phyloP scores from a whole-genome alignment of 306 rosid genomes.

The Prunus mume region DNA sequence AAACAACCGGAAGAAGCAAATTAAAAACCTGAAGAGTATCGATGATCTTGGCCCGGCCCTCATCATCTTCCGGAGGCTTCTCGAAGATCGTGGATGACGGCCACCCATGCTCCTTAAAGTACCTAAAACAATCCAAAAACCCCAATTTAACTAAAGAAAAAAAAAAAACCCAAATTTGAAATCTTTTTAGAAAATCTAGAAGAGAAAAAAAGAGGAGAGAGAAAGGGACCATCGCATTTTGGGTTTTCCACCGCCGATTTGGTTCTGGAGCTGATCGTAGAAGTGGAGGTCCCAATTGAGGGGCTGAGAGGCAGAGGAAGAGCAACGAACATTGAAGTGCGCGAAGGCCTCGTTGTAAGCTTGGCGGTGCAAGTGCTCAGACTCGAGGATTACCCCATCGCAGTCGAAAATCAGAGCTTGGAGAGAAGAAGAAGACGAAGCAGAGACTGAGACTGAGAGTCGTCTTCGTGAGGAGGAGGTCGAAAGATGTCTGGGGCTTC shows the following conservation, averaged over 20 bases:
- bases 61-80: constrained; percentile 66
- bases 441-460: constrained; percentile 46
- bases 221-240: constrained; percentile 84
- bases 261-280: constrained; percentile 85
- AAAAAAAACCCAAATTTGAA: not conserved
- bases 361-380: constrained; percentile 91
- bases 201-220: not conserved
- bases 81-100: constrained; percentile 74
- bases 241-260: constrained; percentile 90
- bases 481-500: not conserved
- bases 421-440: constrained; percentile 47
- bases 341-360: constrained; percentile 86
- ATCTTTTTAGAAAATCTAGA: not conserved
- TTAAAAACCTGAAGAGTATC: constrained; percentile 68
- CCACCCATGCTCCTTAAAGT: constrained; percentile 88
- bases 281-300: constrained; percentile 71
- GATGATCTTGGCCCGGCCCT: constrained; percentile 63
- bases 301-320: constrained; percentile 46
- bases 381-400: constrained; percentile 88
- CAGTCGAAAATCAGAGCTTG: constrained; percentile 89
- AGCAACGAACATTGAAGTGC: constrained; percentile 66
- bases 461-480: constrained; percentile 16
- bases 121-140: constrained; percentile 44
- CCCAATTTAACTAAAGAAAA: constrained; percentile 6
- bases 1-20: constrained; percentile 8